phyloP scores from a whole-genome alignment of 2,329 filamentous ascomycete genomes.

The Venturia aucupariae region DNA sequence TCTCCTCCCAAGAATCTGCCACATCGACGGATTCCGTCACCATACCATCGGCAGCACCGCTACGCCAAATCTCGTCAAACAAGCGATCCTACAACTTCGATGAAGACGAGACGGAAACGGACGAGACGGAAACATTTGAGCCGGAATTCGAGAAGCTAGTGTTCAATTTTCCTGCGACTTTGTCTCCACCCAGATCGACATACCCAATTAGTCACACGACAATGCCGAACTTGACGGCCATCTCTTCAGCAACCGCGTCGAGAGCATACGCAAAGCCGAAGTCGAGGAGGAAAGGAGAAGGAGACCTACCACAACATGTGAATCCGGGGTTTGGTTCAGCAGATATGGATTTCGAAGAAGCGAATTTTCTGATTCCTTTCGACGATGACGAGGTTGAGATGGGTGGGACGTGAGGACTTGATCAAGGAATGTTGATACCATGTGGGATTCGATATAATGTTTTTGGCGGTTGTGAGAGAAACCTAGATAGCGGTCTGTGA shows the following conservation, averaged over 20 bases:
- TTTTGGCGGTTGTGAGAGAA: not conserved
- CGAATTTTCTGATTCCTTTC: constrained; percentile 44
- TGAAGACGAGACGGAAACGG: constrained; percentile 26
- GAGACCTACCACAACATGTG: constrained; percentile 30
- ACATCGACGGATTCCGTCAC: constrained; percentile 21
- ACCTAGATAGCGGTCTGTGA: not conserved
- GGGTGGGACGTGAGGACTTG: not conserved
- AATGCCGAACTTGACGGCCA: constrained; percentile 14
- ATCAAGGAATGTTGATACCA: not conserved
- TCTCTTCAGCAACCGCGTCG: not conserved
- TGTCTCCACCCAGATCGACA: constrained; percentile 10
- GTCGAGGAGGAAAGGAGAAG: constrained; percentile 19
- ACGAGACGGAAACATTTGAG: constrained; percentile 31
- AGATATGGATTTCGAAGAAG: constrained; percentile 57
- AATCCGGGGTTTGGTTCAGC: constrained; percentile 18
- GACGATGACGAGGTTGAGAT: constrained; percentile 19
- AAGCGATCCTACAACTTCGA: constrained; percentile 36
- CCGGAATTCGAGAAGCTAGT: constrained; percentile 22
- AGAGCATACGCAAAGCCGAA: constrained; percentile 7
- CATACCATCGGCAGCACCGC: constrained; percentile 22
- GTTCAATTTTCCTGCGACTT: not conserved
- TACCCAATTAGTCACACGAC: constrained; percentile 18
- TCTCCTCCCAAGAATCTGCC: constrained; percentile 24
- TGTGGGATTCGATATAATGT: not conserved
- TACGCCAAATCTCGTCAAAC: constrained; percentile 23